Percentiles rank a stretch among this genome's conserved stretches.
Evolutionary conservation across 345 rosid genomes (phyloP).

Genomic region (Ricinus communis): DNA sequence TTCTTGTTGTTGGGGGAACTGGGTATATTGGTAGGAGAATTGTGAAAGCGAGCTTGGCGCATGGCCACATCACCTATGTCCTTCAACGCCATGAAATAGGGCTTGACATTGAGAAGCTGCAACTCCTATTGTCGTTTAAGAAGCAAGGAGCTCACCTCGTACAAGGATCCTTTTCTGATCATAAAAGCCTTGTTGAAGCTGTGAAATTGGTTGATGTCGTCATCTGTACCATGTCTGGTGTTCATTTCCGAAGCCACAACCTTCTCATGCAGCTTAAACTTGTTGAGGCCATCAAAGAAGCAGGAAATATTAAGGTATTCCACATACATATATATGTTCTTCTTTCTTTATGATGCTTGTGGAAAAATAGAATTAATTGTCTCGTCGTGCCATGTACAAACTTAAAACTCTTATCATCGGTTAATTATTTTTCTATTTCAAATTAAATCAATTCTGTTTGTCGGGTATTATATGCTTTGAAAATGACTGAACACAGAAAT

Average conservation of each 20-base stretch:
- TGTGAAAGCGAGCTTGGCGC: conserved; percentile 53
- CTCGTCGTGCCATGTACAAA: no score
- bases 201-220: conserved; percentile 58
- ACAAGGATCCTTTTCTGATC: conserved; percentile 50
- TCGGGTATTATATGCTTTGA: no score
- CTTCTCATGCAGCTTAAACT: conserved; percentile 55
- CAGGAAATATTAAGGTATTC: conserved; percentile 63
- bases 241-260: conserved; percentile 56
- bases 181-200: conserved; percentile 46
- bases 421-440: no score
- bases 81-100: conserved; percentile 59
- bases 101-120: conserved; percentile 63
- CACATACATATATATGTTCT: not conserved
- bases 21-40: conserved; percentile 63
- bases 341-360: no score
- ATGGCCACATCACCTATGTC: conserved; percentile 56
- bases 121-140: conserved; percentile 48
- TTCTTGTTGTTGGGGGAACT: conserved; percentile 62
- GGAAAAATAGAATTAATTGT: no score
- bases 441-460: no score
- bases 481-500: not conserved
- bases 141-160: conserved; percentile 51
- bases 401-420: no score
- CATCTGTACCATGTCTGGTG: conserved; percentile 65
- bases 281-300: conserved; percentile 65